phyloP scores from a whole-genome alignment of 805 yeast genomes.

The Cyberlindnera maritima region DNA sequence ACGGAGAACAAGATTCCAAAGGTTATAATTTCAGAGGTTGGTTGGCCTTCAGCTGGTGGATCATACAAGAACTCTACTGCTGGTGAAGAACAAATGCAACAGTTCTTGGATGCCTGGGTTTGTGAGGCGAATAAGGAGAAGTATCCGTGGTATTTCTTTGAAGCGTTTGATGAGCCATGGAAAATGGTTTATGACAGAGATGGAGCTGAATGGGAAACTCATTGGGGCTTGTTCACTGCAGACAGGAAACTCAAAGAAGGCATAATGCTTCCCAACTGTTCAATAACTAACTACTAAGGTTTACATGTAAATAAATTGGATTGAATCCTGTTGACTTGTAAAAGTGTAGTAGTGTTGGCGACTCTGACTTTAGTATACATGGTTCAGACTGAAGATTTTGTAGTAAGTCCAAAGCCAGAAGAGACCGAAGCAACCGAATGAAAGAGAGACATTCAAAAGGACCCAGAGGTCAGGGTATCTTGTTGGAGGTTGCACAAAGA shows the following conservation, averaged over 20 bases:
- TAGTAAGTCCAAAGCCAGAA: conserved; percentile 84
- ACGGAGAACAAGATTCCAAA: conserved; percentile 23
- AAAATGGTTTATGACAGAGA: conserved; percentile 49
- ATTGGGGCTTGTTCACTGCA: conserved; percentile 63
- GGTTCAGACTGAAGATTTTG: conserved; percentile 35
- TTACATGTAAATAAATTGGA: too few relatives aligned
- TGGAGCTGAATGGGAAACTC: conserved; percentile 58
- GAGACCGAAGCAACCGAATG: conserved; percentile 69
- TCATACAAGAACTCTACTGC: conserved; percentile 44
- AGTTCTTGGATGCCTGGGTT: conserved; percentile 49
- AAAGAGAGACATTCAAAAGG: conserved; percentile 65
- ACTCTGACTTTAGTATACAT: neutral
- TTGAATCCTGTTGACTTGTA: too few relatives aligned
- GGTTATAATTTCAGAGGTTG: conserved; percentile 57
- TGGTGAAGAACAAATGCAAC: conserved; percentile 40
- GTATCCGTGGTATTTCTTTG: conserved; percentile 58
- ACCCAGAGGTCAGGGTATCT: conserved; percentile 85
- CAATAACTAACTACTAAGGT: neutral
- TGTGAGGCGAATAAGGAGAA: conserved; percentile 39
- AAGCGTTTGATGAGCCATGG: conserved; percentile 77
- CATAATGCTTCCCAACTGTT: conserved; percentile 36
- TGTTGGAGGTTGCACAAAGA: conserved; percentile 47
- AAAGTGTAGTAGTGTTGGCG: too few relatives aligned
- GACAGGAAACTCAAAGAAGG: conserved; percentile 46
- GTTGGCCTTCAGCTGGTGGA: conserved; percentile 74